phyloP scores from a whole-genome alignment of 148 eudicot genomes.

The Talinum fruticosum region DNA sequence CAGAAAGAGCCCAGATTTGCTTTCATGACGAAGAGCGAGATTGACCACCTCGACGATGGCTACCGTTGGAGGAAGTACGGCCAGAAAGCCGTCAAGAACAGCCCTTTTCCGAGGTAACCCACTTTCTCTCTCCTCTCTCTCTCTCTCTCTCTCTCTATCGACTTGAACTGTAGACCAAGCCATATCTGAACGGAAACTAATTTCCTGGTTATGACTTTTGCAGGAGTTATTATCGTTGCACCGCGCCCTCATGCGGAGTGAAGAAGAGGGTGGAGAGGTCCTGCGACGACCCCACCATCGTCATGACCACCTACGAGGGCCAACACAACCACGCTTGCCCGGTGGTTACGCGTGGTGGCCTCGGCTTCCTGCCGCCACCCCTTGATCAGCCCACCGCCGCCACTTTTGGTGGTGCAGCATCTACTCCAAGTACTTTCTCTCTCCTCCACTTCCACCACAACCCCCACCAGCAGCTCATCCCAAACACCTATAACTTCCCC shows the following conservation, averaged over 20 bases:
- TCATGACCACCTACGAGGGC: constrained; percentile 91
- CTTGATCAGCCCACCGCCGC: constrained; percentile 38
- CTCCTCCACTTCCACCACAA: constrained; percentile 17
- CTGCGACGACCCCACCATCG: constrained; percentile 55
- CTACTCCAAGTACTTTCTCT: neutral
- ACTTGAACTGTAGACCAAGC: no score
- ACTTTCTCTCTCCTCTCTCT: neutral
- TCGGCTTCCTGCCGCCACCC: constrained; percentile 3
- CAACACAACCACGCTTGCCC: constrained; percentile 78
- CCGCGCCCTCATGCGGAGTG: constrained; percentile 76
- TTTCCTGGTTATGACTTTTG: neutral
- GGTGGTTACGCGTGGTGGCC: constrained; percentile 31
- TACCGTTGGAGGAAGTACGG: constrained; percentile 97
- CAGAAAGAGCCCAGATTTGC: constrained; percentile 78
- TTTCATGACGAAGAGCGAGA: constrained; percentile 81
- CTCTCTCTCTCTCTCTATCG: neutral
- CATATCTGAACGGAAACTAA: no score
- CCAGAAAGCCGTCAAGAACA: constrained; percentile 42
- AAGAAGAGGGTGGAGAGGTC: constrained; percentile 86
- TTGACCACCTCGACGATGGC: constrained; percentile 94
- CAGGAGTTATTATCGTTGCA: constrained; percentile 96
- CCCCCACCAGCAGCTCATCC: constrained; percentile 8
- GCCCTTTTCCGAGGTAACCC: neutral
- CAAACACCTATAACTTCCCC: neutral
- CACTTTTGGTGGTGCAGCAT: neutral